Evolutionary conservation across 192 early-diverging fungal species (phyloP).

Genomic region (Linnemannia hyalina): DNA sequence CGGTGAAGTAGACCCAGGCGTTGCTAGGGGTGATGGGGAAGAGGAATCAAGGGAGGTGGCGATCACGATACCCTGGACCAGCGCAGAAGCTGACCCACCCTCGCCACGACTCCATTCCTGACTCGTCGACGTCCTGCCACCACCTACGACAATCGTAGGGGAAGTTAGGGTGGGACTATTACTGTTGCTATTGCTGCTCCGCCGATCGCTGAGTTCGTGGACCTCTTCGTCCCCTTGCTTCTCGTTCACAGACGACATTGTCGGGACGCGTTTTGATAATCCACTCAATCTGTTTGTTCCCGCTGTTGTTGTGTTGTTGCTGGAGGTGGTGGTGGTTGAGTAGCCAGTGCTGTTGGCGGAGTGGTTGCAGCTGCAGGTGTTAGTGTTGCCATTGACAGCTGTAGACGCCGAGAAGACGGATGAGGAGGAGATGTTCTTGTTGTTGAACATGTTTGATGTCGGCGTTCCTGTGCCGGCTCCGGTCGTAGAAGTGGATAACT

Average conservation of each 20-base stretch:
- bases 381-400: background rate
- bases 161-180: too few species aligned
- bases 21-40: background rate
- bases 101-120: too few species aligned
- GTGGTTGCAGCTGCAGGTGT: background rate
- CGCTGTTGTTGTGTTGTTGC: too few species aligned
- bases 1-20: background rate
- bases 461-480: too few species aligned
- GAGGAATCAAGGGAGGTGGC: background rate
- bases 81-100: background rate
- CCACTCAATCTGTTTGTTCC: background rate
- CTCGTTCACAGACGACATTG: slow-evolving; percentile 26
- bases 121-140: too few species aligned
- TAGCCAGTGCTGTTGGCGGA: background rate
- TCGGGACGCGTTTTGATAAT: slow-evolving; percentile 4
- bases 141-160: too few species aligned
- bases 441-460: background rate
- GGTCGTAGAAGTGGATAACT: background rate
- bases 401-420: background rate
- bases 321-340: too few species aligned
- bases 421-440: background rate
- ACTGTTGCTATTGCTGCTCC: background rate
- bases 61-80: background rate
- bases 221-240: slow-evolving; percentile 5
- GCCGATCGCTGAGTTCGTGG: background rate